phyloP scores from a whole-genome alignment of 441 rosid genomes.

The Pelargonium fulgidum region DNA sequence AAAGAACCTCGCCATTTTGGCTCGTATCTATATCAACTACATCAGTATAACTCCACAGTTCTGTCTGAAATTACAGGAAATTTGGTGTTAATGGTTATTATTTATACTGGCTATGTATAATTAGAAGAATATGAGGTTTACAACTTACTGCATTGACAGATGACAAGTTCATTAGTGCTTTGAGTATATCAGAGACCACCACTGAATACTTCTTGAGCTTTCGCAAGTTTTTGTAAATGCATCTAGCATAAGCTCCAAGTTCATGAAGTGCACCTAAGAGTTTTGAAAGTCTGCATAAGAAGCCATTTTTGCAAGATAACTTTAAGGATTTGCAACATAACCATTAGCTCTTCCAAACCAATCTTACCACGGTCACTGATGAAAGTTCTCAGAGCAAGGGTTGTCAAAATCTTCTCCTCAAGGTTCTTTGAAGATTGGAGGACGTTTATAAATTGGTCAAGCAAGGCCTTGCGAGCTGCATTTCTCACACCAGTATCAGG shows the following conservation, averaged over 20 bases:
- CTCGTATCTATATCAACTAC: conserved; percentile 36
- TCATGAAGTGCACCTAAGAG: conserved; percentile 42
- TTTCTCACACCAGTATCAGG: conserved; percentile 47
- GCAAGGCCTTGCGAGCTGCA: conserved; percentile 44
- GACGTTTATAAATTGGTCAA: conserved; percentile 47
- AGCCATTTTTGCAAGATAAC: background rate
- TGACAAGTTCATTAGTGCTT: conserved; percentile 50
- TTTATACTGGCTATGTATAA: background rate
- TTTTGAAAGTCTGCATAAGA: conserved; percentile 10
- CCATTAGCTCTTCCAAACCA: background rate
- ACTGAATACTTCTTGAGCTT: conserved; percentile 46
- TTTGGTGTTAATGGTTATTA: background rate
- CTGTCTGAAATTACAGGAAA: conserved; percentile 33
- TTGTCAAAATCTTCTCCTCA: conserved; percentile 59
- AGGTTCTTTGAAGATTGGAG: conserved; percentile 56
- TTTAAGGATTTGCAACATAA: background rate
- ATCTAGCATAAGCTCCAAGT: conserved; percentile 49
- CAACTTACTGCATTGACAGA: conserved; percentile 55
- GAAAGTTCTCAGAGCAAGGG: conserved; percentile 55
- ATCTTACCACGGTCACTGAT: conserved; percentile 40
- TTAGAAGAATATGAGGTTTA: background rate
- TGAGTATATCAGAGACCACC: conserved; percentile 42
- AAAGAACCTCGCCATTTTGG: conserved; percentile 50
- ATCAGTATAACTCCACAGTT: conserved; percentile 50
- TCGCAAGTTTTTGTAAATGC: conserved; percentile 45